A percentile compares a stretch with the other conserved stretches of the same genome.
These are phyloP conservation scores for Mycocentrospora acerina DNA, from an alignment of 2,329 filamentous ascomycete species.

Conservation along the genomic window DNA sequence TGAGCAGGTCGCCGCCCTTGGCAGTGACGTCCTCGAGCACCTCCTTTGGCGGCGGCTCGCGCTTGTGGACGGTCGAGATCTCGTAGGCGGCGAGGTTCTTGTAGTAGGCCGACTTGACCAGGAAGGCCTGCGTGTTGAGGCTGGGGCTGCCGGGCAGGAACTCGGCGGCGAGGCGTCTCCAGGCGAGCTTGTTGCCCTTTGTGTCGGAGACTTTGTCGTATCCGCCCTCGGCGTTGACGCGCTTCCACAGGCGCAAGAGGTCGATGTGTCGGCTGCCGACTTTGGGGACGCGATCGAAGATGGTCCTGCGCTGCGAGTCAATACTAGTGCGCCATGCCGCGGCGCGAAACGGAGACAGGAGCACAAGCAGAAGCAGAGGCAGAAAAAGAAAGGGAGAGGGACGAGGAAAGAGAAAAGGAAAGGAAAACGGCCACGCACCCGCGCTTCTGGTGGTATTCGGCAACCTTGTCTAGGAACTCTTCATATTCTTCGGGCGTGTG, in stretches of 20 bases:
- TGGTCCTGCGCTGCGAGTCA: constrained; percentile 62
- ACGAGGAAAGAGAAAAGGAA: too few species aligned
- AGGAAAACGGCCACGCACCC: too few species aligned
- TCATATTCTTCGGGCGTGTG: constrained; percentile 64
- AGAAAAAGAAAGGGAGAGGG: too few species aligned
- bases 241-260: constrained; percentile 74
- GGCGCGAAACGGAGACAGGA: too few species aligned
- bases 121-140: constrained; percentile 80
- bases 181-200: constrained; percentile 78
- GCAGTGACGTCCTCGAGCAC: constrained; percentile 80
- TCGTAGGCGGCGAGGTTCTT: constrained; percentile 87
- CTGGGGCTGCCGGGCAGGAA: constrained; percentile 72
- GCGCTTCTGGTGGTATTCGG: constrained; percentile 73
- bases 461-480: constrained; percentile 73
- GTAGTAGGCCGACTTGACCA: constrained; percentile 85
- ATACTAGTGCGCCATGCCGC: too few species aligned
- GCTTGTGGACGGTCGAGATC: constrained; percentile 73
- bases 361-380: too few species aligned
- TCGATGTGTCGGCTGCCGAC: constrained; percentile 76
- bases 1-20: constrained; percentile 78
- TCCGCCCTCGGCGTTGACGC: constrained; percentile 74
- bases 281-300: constrained; percentile 78
- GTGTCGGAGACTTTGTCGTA: constrained; percentile 74
- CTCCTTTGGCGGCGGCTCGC: constrained; percentile 82
- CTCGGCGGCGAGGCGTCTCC: constrained; percentile 76